A percentile compares a stretch with the other conserved stretches of the same genome.
Conservation (phyloP, 176 grass and related monocot genomes). For the Phyllostachys edulis region DNA sequence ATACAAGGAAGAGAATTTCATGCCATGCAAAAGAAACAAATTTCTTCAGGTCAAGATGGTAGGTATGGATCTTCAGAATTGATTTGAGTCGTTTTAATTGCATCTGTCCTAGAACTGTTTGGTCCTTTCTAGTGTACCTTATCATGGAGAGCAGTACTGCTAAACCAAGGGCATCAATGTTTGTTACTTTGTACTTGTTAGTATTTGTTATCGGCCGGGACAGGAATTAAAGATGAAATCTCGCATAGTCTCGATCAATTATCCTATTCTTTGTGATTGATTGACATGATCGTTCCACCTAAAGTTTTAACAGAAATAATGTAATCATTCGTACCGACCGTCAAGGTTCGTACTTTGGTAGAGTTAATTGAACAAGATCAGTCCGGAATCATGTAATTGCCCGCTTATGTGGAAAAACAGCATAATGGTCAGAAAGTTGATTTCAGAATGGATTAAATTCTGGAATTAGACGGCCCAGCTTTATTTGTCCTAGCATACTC, state of each 20-base stretch:
- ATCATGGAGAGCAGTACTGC: not conserved
- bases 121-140: constrained; percentile 9
- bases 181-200: not conserved
- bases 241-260: constrained; percentile 31
- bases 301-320: not conserved
- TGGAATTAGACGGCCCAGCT: too few species aligned
- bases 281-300: constrained; percentile 35
- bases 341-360: not conserved
- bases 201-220: not conserved
- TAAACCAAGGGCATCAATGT: constrained; percentile 3
- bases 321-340: constrained; percentile 3
- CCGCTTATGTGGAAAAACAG: not conserved
- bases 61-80: constrained; percentile 19
- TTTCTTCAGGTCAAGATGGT: constrained; percentile 26
- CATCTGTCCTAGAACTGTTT: constrained; percentile 26
- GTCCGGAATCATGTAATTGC: not conserved
- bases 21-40: constrained; percentile 31
- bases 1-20: constrained; percentile 15
- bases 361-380: not conserved
- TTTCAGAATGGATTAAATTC: not conserved
- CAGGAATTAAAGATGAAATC: constrained; percentile 24
- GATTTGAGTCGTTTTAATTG: constrained; percentile 5
- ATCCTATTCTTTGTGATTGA: constrained; percentile 34
- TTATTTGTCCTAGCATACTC: not conserved
- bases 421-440: not conserved